These are phyloP conservation scores for Lophiostoma macrostomum DNA, from an alignment of 495 filamentous ascomycete species.

Conservation along the genomic window DNA sequence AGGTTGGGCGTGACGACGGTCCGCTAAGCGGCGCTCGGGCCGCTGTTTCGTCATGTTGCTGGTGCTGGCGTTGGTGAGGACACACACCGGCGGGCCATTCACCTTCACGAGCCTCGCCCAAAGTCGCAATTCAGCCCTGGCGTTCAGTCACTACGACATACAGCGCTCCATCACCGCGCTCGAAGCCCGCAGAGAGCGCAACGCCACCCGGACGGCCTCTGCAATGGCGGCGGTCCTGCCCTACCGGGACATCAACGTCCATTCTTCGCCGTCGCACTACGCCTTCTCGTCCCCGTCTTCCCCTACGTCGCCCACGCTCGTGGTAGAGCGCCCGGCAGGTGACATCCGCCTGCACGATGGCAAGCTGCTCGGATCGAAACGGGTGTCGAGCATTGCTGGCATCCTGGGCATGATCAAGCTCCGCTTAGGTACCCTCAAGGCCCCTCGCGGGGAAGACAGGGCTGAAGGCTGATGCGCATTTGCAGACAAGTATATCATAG, in stretches of 20 bases:
- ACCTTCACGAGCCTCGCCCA: too few species aligned
- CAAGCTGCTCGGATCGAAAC: constrained; percentile 66
- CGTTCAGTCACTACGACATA: too few species aligned
- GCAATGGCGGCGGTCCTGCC: constrained; percentile 66
- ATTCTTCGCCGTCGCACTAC: constrained; percentile 85
- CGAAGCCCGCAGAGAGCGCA: background rate
- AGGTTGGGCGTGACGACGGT: constrained; percentile 21
- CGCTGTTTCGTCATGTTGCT: constrained; percentile 30
- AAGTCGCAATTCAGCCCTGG: too few species aligned
- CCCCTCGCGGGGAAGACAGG: background rate
- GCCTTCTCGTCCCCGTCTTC: constrained; percentile 95
- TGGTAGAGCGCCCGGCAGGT: constrained; percentile 88
- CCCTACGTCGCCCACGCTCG: constrained; percentile 78
- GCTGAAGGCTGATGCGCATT: background rate
- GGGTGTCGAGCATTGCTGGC: constrained; percentile 88
- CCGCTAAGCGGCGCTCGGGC: constrained; percentile 6
- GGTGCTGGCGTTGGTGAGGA: constrained; percentile 7
- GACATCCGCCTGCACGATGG: constrained; percentile 83
- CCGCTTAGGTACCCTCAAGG: constrained; percentile 75
- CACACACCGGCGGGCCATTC: too few species aligned
- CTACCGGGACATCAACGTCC: constrained; percentile 94
- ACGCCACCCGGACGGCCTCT: background rate
- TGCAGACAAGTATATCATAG: constrained; percentile 91
- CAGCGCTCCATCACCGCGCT: background rate
- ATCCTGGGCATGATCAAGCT: constrained; percentile 89